Base-by-base conservation (phyloP, 441 rosid species). In the Manihot esculenta region DNA sequence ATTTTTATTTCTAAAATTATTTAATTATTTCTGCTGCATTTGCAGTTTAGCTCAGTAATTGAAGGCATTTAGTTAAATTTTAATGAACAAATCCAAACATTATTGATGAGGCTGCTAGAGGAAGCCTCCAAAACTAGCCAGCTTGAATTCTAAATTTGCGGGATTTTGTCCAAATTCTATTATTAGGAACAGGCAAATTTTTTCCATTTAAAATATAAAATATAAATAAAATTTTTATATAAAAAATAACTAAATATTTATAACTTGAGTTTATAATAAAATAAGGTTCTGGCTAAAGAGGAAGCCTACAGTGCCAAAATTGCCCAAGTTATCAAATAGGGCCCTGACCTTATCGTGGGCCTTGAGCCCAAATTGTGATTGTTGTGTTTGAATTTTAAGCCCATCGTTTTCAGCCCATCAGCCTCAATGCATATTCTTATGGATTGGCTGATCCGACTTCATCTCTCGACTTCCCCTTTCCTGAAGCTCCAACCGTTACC, bases 81-180 rank as follows among this genome's bases (percentile, higher is more conserved):
- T n/a, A n/a, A n/a, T 26, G 24, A 70, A 71, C 13, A 51, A 72
- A 56, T 24, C 59, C 20, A 48, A 62, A 61, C 10, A 48, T 27
- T 35, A 62, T 67, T 48, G 67, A 74, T 45, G 71, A 68, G 26
- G 47, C 27, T 71, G 68, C 51, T 35, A 26, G 44, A 15, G 50
- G 78, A 78, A 72, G 61, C 57, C 49, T 70, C 81, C 75, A 74
- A 78, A 48, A 60, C 7, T 24, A 57, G 70, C 57, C 69, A 55
- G 63, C 69, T 53, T 49, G 42, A 49, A 9, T 54, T 59, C 71
- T 68, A 53, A 68, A 44, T 64, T 11, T 57, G 54, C 70, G 76
- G 81, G 73, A 42, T 30, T 56, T 15, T 78, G 70, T 74, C 58
- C 7, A 3, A 24, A 56, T 41, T 72, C 65, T 64, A 20, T 20